Evolutionary conservation across 164 flowering plant genomes (phyloP), one percentile per base, ranked within the genome.

Genomic region (Akebia trifoliata): DNA sequence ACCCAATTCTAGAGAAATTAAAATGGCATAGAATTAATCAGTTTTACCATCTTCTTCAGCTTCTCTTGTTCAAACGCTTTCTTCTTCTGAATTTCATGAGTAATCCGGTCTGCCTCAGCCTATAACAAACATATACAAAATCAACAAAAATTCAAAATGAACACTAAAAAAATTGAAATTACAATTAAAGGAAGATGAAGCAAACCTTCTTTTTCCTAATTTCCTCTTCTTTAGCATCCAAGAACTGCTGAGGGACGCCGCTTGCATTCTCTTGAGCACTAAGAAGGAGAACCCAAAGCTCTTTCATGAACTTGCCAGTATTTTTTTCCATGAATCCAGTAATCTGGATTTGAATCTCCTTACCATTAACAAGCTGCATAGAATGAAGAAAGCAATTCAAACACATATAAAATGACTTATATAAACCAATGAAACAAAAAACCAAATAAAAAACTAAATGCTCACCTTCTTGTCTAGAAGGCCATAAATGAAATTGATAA

Each of bases 251-350:
- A 55, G 99, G 99, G 6, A 94, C 90, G 49, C 99, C 96, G 50
- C 93, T 90, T 6, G 79, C 86, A 72, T 84, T 90, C 43, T 81
- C 79, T 69, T 94, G 84, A 3, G 95, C 99, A 73, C 95, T 94
- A 15, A 90, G 76, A 47, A 94, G 90, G 57, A 86, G 84, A 1
- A 66, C 43, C 97, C 99, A 94, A 5, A 94, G 92, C 72, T 94
- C 96, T 68, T 81, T 94, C 99, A 94, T 94, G 69, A 94, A 94
- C 76, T 88, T 94, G 3, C 84, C 97, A 20, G 95, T 90, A 61
- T 88, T 88, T 59, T 90, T 94, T 72, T 94, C 99, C 97, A 94
- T 94, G 65, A 94, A 94, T 20, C 99, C 97, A 50, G 97, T 94
- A 1, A 94, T 76, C 42, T 82, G 77, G 56, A 94, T 94, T 54